Base-by-base conservation (phyloP, 345 rosid genomes). In the Ricinus communis region DNA sequence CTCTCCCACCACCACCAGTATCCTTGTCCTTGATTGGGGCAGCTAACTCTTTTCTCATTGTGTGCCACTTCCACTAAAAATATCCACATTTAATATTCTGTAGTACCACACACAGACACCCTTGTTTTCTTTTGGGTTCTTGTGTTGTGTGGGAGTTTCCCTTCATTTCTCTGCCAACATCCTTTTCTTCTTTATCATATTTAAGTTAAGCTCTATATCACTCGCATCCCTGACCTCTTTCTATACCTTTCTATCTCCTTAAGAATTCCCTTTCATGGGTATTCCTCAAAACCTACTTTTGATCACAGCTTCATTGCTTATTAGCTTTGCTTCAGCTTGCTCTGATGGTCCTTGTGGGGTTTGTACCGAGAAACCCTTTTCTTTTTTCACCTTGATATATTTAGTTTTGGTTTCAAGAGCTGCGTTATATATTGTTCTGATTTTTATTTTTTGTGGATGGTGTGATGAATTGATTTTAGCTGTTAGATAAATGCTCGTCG, bases 401-500 rank as follows among this genome's bases (percentile, higher is more conserved):
- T 33, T 6, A 33, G 38, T 16, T 31, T 3, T 40, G 30, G 51
- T 12, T 27, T 63, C 12, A 0, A 7, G 27, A 28, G 18, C 13
- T 21, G 25, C 40, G 19, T 30, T 0, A 33, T 41, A 15, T 25
- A 33, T 21, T 57, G 19, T 24, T 46, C 8, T 46, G 12, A 25
- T 30, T 45, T 45, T 4, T 8, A n/a, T 33, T 25, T 4, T 27
- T 5, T n/a, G n/a, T n/a, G n/a, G n/a, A n/a, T 33, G 38, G 38
- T 33, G 38, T 6, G 38, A 33, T 33, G 38, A 33, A 2, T 33
- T 33, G 38, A 33, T 33, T 33, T 33, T n/a, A 71, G 95, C 77
- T 86, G 8, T 83, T 86, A 11, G 90, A 86, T 36, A 71, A 65
- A 45, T 90, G 95, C 70, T 86, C 87, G 0, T 72, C 77, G 5